These are phyloP conservation scores for Hansfordia pulvinata DNA, from an alignment of 2,329 filamentous ascomycete species.

Conservation along the genomic window DNA sequence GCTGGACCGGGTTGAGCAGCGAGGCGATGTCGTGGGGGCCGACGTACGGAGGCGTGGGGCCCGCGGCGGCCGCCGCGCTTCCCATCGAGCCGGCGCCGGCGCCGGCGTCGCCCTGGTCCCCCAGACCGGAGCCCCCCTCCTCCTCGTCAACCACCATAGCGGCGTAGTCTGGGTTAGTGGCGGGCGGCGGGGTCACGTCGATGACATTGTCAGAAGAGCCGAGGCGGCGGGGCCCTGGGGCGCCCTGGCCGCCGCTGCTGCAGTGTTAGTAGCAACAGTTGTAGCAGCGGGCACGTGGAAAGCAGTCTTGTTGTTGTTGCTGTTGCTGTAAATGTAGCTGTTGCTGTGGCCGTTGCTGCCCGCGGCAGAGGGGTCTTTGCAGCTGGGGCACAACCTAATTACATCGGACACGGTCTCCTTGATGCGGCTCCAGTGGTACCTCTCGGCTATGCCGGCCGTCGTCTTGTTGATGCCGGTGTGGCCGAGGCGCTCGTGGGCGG, in stretches of 20 bases:
- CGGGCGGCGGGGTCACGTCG: background rate
- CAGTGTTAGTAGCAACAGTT: background rate
- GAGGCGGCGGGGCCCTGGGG: background rate
- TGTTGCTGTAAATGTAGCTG: constrained; percentile 7
- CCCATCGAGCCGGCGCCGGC: constrained; percentile 4
- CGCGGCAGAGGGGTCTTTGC: constrained; percentile 51
- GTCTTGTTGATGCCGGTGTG: constrained; percentile 98
- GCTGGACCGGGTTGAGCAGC: constrained; percentile 20
- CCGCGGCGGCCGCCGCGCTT: constrained; percentile 7
- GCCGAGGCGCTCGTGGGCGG: constrained; percentile 53
- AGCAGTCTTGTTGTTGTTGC: constrained; percentile 6
- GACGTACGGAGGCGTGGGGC: constrained; percentile 23
- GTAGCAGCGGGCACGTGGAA: constrained; percentile 11
- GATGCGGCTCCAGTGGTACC: constrained; percentile 95
- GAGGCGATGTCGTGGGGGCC: constrained; percentile 34
- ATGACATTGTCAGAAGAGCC: background rate
- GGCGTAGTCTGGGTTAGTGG: background rate
- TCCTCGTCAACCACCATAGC: background rate
- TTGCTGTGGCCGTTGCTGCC: constrained; percentile 3
- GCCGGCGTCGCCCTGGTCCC: background rate
- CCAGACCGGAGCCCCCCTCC: background rate
- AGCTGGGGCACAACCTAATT: constrained; percentile 81
- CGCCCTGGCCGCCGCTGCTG: background rate
- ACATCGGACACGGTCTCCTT: constrained; percentile 95
- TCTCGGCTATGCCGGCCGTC: constrained; percentile 83